Evolutionary conservation across 495 filamentous ascomycete species (phyloP).

Genomic region (Penicillium cataractarum): DNA sequence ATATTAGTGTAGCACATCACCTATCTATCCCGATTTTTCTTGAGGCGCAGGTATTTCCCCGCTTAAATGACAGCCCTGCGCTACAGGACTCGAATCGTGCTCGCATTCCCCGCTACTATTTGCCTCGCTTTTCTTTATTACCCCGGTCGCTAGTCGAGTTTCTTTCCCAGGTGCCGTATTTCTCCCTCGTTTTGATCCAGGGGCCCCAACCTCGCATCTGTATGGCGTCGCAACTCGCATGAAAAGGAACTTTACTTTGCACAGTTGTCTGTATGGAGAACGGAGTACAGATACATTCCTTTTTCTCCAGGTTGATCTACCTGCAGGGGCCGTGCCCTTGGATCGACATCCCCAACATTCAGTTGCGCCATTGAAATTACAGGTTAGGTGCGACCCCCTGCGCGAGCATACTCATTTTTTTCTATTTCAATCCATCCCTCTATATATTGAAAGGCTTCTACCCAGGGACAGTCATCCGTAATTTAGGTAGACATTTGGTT

Average conservation of each 20-base stretch:
- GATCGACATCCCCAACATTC: constrained; percentile 17
- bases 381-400: background rate
- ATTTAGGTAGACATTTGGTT: too few species aligned
- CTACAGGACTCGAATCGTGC: background rate
- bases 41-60: background rate
- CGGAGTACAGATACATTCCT: background rate
- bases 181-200: background rate
- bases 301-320: constrained; percentile 14
- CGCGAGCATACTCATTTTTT: background rate
- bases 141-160: background rate
- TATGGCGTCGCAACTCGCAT: constrained; percentile 5
- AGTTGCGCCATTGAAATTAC: constrained; percentile 7
- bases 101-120: background rate
- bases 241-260: background rate
- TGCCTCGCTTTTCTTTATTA: background rate
- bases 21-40: background rate
- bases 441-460: background rate
- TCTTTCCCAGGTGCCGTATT: background rate
- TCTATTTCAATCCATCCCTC: background rate
- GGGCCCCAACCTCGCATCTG: background rate
- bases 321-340: constrained; percentile 15
- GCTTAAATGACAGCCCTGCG: background rate
- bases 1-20: background rate
- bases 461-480: too few species aligned
- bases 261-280: background rate